A percentile compares a stretch with the other conserved stretches of the same genome.
Conservation (phyloP, 129 eudicot genomes). For the Gnaphalium uliginosum region DNA sequence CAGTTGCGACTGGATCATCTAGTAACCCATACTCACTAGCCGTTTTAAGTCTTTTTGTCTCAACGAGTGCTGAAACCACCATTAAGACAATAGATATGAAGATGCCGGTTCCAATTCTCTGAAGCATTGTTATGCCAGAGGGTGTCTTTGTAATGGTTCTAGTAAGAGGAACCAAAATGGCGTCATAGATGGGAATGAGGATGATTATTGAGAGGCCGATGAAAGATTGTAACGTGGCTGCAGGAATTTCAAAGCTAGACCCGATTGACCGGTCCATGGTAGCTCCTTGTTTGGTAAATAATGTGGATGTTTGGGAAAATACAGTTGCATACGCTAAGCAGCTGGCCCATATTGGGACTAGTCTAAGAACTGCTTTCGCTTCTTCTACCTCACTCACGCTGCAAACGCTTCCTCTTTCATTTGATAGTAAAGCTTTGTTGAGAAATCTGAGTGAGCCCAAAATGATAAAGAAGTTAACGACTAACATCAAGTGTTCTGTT, state of each 20-base stretch:
- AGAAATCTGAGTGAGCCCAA: constrained; percentile 46
- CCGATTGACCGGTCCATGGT: constrained; percentile 73
- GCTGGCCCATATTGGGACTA: constrained; percentile 64
- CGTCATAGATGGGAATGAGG: constrained; percentile 66
- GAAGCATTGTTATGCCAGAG: constrained; percentile 69
- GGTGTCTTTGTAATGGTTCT: constrained; percentile 43
- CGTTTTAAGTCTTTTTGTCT: constrained; percentile 50
- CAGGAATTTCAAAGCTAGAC: constrained; percentile 48
- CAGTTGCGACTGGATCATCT: constrained; percentile 38
- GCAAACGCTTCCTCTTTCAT: constrained; percentile 32
- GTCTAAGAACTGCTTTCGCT: constrained; percentile 49
- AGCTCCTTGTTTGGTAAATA: constrained; percentile 73
- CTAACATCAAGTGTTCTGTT: background rate
- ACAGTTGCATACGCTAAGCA: constrained; percentile 57
- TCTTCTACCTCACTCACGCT: constrained; percentile 51
- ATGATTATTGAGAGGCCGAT: constrained; percentile 42
- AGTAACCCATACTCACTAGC: constrained; percentile 48
- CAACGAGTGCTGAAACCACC: constrained; percentile 60
- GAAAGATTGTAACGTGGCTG: constrained; percentile 70
- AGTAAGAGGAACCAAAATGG: constrained; percentile 54
- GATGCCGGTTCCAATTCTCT: constrained; percentile 78
- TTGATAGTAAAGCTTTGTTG: constrained; percentile 50
- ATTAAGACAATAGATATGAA: constrained; percentile 46
- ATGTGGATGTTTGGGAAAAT: constrained; percentile 59
- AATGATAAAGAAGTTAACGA: background rate